Conservation (phyloP, 148 eudicot genomes). For the Camellia granthamiana region DNA sequence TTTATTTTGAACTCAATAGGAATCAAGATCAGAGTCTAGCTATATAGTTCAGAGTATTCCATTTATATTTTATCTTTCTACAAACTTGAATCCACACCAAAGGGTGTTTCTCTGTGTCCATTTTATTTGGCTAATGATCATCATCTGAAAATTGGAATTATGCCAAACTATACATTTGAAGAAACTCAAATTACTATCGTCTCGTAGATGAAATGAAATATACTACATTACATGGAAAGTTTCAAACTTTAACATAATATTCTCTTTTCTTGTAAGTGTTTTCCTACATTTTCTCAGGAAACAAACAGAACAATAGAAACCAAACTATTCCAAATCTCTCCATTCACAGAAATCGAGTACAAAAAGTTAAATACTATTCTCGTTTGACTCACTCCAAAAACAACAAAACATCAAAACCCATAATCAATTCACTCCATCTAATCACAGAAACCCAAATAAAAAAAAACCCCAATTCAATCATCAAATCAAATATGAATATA, state of each 20-base stretch:
- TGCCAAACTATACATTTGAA: too few species aligned
- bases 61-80: too few species aligned
- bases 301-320: not conserved
- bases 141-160: too few species aligned
- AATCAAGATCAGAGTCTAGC: too few species aligned
- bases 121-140: too few species aligned
- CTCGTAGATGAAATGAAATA: too few species aligned
- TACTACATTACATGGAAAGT: not conserved
- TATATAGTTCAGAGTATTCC: too few species aligned
- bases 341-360: not conserved
- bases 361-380: not conserved
- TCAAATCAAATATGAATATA: slow-evolving; percentile 2
- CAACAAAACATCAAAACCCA: slow-evolving; percentile 1
- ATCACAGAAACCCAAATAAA: not conserved
- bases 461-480: not conserved
- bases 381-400: not conserved
- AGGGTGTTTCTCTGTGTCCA: too few species aligned
- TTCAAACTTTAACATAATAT: not conserved
- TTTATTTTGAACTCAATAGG: too few species aligned
- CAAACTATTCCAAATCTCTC: not conserved
- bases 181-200: too few species aligned
- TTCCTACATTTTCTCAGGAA: not conserved
- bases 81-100: too few species aligned
- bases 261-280: not conserved
- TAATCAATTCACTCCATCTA: not conserved